phyloP scores from a whole-genome alignment of 495 filamentous ascomycete species.

The Xanthoparmelia taractica region DNA sequence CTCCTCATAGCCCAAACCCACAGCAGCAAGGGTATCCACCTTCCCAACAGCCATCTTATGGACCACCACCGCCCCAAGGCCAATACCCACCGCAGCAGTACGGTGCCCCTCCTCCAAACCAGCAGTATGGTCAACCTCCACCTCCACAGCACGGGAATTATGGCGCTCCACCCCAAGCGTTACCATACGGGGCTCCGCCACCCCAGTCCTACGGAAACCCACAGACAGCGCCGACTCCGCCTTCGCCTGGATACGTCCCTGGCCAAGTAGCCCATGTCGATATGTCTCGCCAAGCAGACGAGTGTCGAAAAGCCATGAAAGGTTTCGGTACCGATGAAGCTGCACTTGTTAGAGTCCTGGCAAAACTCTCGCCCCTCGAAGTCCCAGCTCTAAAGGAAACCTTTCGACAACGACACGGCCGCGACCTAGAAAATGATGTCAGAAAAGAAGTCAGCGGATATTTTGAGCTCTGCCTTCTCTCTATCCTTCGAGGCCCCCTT shows the following conservation, averaged over 20 bases:
- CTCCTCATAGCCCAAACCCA: conserved; percentile 32
- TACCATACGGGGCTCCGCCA: conserved; percentile 36
- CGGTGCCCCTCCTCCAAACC: conserved; percentile 26
- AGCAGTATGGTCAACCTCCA: conserved; percentile 27
- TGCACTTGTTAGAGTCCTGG: conserved; percentile 57
- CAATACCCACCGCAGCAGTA: conserved; percentile 26
- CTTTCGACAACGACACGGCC: conserved; percentile 52
- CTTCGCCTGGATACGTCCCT: conserved; percentile 56
- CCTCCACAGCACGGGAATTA: conserved; percentile 22
- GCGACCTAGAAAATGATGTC: conserved; percentile 65
- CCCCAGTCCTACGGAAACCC: conserved; percentile 35
- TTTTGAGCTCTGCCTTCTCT: conserved; percentile 60
- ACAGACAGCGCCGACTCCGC: conserved; percentile 31
- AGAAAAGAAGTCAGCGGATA: conserved; percentile 66
- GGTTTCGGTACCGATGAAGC: conserved; percentile 84
- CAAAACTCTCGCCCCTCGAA: conserved; percentile 62
- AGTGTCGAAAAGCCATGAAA: conserved; percentile 76
- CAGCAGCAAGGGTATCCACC: conserved; percentile 18
- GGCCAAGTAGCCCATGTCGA: conserved; percentile 58
- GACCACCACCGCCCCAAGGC: conserved; percentile 31
- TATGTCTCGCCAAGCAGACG: conserved; percentile 55
- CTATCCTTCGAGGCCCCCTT: conserved; percentile 69
- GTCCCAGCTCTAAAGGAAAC: conserved; percentile 59
- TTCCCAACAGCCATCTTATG: conserved; percentile 29
- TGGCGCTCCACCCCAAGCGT: conserved; percentile 32